Conservation (phyloP, 192 early-diverging fungal species). For the Coemansia sp. region DNA sequence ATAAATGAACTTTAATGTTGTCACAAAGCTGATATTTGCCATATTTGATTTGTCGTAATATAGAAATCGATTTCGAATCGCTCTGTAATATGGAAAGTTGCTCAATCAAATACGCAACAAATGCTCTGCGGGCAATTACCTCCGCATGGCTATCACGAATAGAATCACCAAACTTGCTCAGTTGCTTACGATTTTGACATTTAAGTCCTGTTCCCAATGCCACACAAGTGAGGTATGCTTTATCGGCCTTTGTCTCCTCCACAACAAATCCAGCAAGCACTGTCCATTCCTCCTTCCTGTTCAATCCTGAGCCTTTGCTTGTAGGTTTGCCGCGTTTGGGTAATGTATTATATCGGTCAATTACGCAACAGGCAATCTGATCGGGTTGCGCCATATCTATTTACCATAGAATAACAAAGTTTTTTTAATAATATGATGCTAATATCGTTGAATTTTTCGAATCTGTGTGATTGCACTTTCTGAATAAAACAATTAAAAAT, state of each 20-base stretch:
- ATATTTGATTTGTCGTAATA: too few species aligned
- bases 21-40: constrained; percentile 5
- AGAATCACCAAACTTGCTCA: constrained; percentile 60
- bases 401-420: too few species aligned
- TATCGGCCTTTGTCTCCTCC: constrained; percentile 7
- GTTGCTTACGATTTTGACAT: constrained; percentile 65
- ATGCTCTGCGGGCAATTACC: constrained; percentile 75
- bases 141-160: constrained; percentile 90
- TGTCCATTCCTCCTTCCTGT: constrained; percentile 73
- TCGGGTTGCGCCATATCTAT: constrained; percentile 6
- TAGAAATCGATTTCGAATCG: not conserved
- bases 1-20: constrained; percentile 24
- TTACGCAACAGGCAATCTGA: constrained; percentile 53
- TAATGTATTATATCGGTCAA: constrained; percentile 58
- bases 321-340: constrained; percentile 78
- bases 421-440: too few species aligned
- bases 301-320: constrained; percentile 12
- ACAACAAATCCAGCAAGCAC: constrained; percentile 77
- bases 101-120: constrained; percentile 60
- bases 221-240: constrained; percentile 19
- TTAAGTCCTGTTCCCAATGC: constrained; percentile 77
- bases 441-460: too few species aligned
- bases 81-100: constrained; percentile 5
- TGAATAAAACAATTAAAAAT: too few species aligned
- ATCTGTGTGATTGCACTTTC: too few species aligned